Evolutionary conservation across 2,329 filamentous ascomycete genomes (phyloP).

Genomic region (Neofusicoccum sp.): DNA sequence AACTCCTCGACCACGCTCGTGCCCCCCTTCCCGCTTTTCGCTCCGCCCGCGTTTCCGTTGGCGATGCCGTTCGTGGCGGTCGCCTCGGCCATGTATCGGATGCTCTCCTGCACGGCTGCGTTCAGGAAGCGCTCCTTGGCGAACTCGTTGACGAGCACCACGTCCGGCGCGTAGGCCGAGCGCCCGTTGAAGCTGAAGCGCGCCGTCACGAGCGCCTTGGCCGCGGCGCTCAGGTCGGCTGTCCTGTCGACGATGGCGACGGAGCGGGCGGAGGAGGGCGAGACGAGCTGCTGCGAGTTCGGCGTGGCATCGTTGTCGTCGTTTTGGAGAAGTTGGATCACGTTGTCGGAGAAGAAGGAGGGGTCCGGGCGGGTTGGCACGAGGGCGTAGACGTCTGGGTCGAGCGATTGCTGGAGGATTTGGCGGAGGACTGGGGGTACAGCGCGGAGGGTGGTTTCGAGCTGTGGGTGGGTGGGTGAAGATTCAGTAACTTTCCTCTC

Average conservation of each 20-base stretch:
- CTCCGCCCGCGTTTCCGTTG: constrained; percentile 1
- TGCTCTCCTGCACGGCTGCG: constrained; percentile 31
- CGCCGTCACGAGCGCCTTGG: constrained; percentile 55
- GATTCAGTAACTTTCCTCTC: background rate
- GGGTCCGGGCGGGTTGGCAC: constrained; percentile 37
- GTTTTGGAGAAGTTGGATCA: constrained; percentile 40
- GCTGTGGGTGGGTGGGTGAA: constrained; percentile 28
- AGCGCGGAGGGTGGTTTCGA: constrained; percentile 45
- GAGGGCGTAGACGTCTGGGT: constrained; percentile 53
- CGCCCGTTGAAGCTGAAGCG: constrained; percentile 58
- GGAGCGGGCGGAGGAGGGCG: constrained; percentile 38
- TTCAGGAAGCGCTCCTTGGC: constrained; percentile 53
- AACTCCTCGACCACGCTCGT: background rate
- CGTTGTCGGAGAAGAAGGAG: constrained; percentile 27
- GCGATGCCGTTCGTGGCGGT: background rate
- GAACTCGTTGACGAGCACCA: constrained; percentile 68
- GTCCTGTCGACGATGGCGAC: constrained; percentile 65
- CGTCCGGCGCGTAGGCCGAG: constrained; percentile 64
- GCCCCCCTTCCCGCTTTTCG: background rate
- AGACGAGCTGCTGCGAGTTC: constrained; percentile 36
- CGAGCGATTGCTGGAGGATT: constrained; percentile 45
- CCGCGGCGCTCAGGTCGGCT: constrained; percentile 57
- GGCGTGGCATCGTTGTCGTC: constrained; percentile 23
- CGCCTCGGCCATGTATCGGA: constrained; percentile 30
- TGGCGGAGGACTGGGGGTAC: constrained; percentile 41